Evolutionary conservation across 2,329 filamentous ascomycete species (phyloP).

Genomic region (Torrubiellomyces zombiae): DNA sequence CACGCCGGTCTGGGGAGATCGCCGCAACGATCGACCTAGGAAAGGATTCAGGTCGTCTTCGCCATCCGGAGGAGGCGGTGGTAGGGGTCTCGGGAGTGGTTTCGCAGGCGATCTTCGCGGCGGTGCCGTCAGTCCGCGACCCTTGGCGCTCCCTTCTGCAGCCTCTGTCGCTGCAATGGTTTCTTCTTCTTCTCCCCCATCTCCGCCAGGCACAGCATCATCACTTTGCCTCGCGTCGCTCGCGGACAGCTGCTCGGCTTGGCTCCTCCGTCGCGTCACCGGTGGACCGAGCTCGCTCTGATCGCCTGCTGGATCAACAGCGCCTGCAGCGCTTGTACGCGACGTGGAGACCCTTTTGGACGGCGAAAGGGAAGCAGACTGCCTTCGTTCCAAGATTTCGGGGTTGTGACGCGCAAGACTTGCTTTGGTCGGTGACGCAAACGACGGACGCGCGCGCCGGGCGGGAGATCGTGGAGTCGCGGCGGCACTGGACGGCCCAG

Average conservation of each 20-base stretch:
- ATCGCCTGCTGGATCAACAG: no score
- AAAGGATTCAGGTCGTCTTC: slow-evolving; percentile 16
- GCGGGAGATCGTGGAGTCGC: slow-evolving; percentile 7
- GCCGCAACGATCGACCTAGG: slow-evolving; percentile 11
- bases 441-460: slow-evolving; percentile 32
- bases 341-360: no score
- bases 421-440: slow-evolving; percentile 49
- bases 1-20: slow-evolving; percentile 16
- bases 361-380: slow-evolving; percentile 20
- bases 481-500: slow-evolving; percentile 16
- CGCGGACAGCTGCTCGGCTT: no score
- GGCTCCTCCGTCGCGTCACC: no score
- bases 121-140: slow-evolving; percentile 17
- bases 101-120: slow-evolving; percentile 24
- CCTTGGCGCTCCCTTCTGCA: slow-evolving; percentile 8
- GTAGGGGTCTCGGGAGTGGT: slow-evolving; percentile 28
- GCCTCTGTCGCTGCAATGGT: slow-evolving; percentile 4
- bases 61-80: slow-evolving; percentile 20
- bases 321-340: no score
- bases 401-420: slow-evolving; percentile 46
- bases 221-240: no score
- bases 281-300: no score
- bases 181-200: slow-evolving; percentile 8
- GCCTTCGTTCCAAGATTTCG: slow-evolving; percentile 32
- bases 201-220: no score